Conservation (phyloP, 257 asterid genomes). For the Fraxinus excelsior region DNA sequence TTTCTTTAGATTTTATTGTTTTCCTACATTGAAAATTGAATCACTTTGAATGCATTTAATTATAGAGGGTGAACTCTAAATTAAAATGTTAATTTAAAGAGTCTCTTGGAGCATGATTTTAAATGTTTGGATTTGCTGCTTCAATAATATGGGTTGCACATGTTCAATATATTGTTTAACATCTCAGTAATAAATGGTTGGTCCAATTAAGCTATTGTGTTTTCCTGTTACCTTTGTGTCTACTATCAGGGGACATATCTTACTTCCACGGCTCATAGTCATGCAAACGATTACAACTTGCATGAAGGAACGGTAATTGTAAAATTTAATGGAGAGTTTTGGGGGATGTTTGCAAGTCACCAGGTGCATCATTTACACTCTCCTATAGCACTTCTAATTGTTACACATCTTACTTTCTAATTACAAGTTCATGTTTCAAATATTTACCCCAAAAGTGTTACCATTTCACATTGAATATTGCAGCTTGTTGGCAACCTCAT, state of each 20-base stretch:
- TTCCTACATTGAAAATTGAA: no score
- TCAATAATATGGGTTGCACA: constrained; percentile 97
- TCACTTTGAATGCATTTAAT: no score
- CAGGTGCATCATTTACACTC: constrained; percentile 55
- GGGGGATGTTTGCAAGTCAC: constrained; percentile 86
- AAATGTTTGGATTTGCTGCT: constrained; percentile 69
- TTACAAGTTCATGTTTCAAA: not conserved
- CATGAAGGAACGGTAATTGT: constrained; percentile 81
- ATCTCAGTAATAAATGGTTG: not conserved
- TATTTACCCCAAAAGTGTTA: not conserved
- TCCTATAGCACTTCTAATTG: constrained; percentile 11
- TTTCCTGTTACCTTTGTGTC: constrained; percentile 14
- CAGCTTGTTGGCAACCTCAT: constrained; percentile 94
- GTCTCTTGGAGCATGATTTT: no score
- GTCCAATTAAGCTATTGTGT: not conserved
- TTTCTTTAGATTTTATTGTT: no score
- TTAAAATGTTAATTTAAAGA: no score
- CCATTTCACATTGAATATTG: constrained; percentile 28
- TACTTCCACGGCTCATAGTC: constrained; percentile 75
- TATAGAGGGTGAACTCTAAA: no score
- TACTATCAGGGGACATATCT: constrained; percentile 81
- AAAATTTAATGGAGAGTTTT: constrained; percentile 80
- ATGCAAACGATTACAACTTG: constrained; percentile 57
- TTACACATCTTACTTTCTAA: constrained; percentile 9
- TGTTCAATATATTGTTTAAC: constrained; percentile 41